Evolutionary conservation across 495 filamentous ascomycete species (phyloP).

Genomic region (Podospora sp.): DNA sequence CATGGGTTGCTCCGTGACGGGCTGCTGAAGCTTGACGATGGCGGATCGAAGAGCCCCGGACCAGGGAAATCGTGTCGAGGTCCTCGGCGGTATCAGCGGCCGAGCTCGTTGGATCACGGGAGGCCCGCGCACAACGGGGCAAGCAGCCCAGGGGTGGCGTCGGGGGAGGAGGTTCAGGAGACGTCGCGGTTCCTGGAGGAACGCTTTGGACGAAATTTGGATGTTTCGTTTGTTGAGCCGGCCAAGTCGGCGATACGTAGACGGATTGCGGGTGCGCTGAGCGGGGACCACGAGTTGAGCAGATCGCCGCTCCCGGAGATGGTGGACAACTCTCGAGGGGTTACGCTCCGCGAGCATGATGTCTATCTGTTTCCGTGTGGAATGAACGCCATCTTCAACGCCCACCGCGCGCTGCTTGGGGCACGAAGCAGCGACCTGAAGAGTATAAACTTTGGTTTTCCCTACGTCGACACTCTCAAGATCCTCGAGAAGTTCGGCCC

Average conservation of each 20-base stretch:
- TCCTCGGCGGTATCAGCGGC: conserved; percentile 71
- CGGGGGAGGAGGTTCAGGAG: conserved; percentile 54
- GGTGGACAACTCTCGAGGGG: conserved; percentile 53
- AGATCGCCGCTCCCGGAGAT: conserved; percentile 40
- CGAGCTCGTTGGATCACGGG: conserved; percentile 51
- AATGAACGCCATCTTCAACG: conserved; percentile 93
- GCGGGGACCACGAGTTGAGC: conserved; percentile 66
- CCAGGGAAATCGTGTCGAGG: conserved; percentile 60
- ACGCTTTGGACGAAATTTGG: conserved; percentile 89
- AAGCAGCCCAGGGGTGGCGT: conserved; percentile 8
- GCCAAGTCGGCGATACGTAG: conserved; percentile 84
- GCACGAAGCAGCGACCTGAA: conserved; percentile 58
- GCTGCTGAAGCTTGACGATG: conserved; percentile 59
- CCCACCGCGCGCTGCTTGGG: conserved; percentile 71
- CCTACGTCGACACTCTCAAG: conserved; percentile 95
- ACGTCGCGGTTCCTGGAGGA: conserved; percentile 86
- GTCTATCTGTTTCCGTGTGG: conserved; percentile 86
- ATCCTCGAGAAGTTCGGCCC: conserved; percentile 93
- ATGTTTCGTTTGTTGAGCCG: conserved; percentile 70
- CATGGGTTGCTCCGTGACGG: conserved; percentile 71
- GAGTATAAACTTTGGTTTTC: conserved; percentile 81
- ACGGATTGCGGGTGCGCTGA: conserved; percentile 86
- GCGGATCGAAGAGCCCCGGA: conserved; percentile 19
- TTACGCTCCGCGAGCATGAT: conserved; percentile 82
- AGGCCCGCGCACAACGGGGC: conserved; percentile 18